Evolutionary conservation across 345 rosid species (phyloP), one percentile per base, ranked within the genome.

Genomic region (Salix brachista): DNA sequence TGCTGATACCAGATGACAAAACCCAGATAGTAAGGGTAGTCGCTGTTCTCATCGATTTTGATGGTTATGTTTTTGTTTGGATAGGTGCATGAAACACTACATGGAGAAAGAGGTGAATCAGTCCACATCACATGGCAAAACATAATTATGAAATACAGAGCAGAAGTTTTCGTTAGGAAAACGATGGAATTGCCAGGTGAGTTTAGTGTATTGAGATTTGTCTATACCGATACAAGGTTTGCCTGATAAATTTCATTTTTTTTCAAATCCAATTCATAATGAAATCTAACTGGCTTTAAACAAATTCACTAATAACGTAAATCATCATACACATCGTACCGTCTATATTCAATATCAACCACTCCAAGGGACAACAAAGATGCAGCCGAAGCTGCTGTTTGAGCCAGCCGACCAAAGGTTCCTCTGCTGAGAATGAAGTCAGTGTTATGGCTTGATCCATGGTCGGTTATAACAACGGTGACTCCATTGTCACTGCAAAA

Each of bases 21-120:
- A 58, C 78, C 95, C 80, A 91, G 80, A 69, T 91, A 91, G 72
- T 85, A 62, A 77, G 95, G 94, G 79, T 86, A 41, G 84, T 74
- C 81, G 90, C 92, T 91, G 74, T 82, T 86, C 85, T 85, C 89
- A 28, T 88, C 91, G 10, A 91, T 89, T 85, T 91, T 89, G 76
- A 91, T 82, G n/a, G 89, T 91, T 18, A 91, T 81, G 34, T 91
- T 91, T 75, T 83, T 84, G 80, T 82, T 13, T 7, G 90, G 90
- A 77, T 91, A 88, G 87, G 82, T 83, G 85, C 95, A 91, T 11
- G 95, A 78, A 71, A 89, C 90, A 30, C 92, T 91, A 87, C 52
- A 64, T 58, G 58, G 13, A 75, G 8, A 6, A 52, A 69, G 58
- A 81, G 50, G 79, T 72, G 26, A 37, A 46, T 83, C 65, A 70